Base-by-base conservation (phyloP, 2,329 filamentous ascomycete species). In the Gaeumannomyces tritici region DNA sequence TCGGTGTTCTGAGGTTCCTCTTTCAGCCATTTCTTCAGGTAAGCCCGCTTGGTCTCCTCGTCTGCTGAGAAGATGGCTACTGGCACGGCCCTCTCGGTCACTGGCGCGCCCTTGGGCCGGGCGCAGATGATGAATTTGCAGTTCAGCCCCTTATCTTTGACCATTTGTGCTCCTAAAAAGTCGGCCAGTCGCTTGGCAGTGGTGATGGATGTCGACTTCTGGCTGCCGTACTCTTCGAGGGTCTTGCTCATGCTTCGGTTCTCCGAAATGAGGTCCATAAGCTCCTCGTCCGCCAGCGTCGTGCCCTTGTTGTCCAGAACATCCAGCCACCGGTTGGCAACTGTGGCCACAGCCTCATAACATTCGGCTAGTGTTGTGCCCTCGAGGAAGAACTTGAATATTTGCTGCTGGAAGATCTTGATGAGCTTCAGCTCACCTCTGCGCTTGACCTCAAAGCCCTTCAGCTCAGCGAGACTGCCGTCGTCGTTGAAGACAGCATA, bases 401-500 rank as follows among this genome's bases (percentile, higher is more conserved):
- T 96, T 71, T 99, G 95, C 64, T 95, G 91, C 74, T 99, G 95
- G 74, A 99, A 99, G 72, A 98, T 99, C 77, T 99, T 99, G 83
- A 99, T 99, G 68, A 99, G 87, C 78, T 99, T 99, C 68, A 99
- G 79, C 77, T 99, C 95, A 80, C 95, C 95, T 84, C 95, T 85
- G 73, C 95, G 88, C 80, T 99, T 99, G 67, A 99, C 88, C 71
- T 99, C 95, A 71, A 99, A 99, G 7, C 95, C 95, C 72, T 99
- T 99, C 71, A 99, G 75, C 73, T 99, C 95, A 18, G 95, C 95
- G 61, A 99, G 80, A 73, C 89, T 96, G 54, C 96, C 95, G 70
- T 99, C 95, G 65, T 98, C 90, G 70, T 99, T 99, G 83, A 99
- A 99, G 4, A 99, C 95, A 55, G 96, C 95, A 73, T 99, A 99